A percentile compares a stretch with the other conserved stretches of the same genome.
phyloP scores from a whole-genome alignment of 768 basidiomycete species.

The Collybiopsis confluens region DNA sequence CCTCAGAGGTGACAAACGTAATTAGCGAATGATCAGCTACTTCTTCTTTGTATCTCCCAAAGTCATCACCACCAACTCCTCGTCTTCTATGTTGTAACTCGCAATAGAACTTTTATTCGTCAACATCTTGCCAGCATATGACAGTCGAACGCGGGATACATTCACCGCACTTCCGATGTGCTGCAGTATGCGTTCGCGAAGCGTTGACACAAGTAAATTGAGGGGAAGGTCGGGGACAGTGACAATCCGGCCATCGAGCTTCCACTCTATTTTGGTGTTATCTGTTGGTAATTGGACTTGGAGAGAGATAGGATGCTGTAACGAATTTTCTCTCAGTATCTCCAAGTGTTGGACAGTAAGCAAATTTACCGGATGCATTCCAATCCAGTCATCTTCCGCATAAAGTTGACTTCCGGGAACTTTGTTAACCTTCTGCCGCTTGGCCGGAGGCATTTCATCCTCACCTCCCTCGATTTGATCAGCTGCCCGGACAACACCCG shows the following conservation, averaged over 20 bases:
- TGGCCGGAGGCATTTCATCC: constrained; percentile 75
- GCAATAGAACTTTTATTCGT: constrained; percentile 85
- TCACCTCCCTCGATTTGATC: constrained; percentile 73
- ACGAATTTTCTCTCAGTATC: neutral
- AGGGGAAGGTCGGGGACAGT: constrained; percentile 81
- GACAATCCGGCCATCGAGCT: constrained; percentile 76
- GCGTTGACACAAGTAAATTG: constrained; percentile 78
- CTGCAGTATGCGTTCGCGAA: constrained; percentile 84
- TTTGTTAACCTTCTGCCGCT: constrained; percentile 84
- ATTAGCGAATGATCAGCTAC: too few species aligned
- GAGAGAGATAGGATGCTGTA: constrained; percentile 80
- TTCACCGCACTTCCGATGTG: constrained; percentile 76
- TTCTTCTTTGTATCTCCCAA: constrained; percentile 77
- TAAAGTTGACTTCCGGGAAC: constrained; percentile 81
- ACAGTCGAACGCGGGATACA: constrained; percentile 75
- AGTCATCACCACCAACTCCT: constrained; percentile 75
- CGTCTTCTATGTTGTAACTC: constrained; percentile 86
- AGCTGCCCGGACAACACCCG: constrained; percentile 72
- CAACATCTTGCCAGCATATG: constrained; percentile 79
- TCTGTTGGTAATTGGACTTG: constrained; percentile 80
- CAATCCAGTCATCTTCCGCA: constrained; percentile 86
- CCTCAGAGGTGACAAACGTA: too few species aligned
- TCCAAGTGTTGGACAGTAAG: neutral
- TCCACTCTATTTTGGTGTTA: constrained; percentile 87
- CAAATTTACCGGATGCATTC: constrained; percentile 72